A percentile compares a stretch with the other conserved stretches of the same genome.
Conservation (phyloP, 2,329 filamentous ascomycete genomes). For the Calonectria naviculata region DNA sequence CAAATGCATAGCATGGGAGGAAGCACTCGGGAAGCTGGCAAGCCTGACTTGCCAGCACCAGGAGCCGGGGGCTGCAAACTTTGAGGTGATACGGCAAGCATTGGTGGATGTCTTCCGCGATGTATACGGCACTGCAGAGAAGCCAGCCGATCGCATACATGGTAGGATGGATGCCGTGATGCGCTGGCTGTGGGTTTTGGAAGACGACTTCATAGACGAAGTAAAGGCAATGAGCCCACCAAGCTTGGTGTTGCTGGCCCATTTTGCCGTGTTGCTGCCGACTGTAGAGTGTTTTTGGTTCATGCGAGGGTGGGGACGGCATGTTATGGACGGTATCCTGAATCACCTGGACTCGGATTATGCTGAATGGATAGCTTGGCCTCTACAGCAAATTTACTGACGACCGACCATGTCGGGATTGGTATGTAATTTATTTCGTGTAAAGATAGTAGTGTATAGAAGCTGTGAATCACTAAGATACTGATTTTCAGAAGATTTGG, state of each 20-base stretch:
- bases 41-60: not conserved
- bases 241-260: not conserved
- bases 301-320: conserved; percentile 13
- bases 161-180: conserved; percentile 18
- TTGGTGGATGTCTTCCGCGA: not conserved
- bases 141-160: not conserved
- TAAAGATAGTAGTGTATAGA: too few species aligned
- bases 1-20: not conserved
- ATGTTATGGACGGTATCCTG: conserved; percentile 8
- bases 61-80: not conserved
- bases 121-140: not conserved
- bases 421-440: too few species aligned
- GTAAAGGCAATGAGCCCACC: conserved; percentile 4
- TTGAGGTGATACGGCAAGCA: not conserved
- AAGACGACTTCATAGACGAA: conserved; percentile 11
- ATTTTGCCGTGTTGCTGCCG: conserved; percentile 17
- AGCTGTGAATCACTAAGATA: too few species aligned
- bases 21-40: not conserved
- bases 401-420: too few species aligned
- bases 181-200: conserved; percentile 19
- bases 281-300: conserved; percentile 18
- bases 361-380: not conserved
- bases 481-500: too few species aligned
- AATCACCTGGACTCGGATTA: not conserved
- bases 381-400: not conserved